phyloP scores from a whole-genome alignment of 1,139 yeast genomes.

The Kodamaea sp. region DNA sequence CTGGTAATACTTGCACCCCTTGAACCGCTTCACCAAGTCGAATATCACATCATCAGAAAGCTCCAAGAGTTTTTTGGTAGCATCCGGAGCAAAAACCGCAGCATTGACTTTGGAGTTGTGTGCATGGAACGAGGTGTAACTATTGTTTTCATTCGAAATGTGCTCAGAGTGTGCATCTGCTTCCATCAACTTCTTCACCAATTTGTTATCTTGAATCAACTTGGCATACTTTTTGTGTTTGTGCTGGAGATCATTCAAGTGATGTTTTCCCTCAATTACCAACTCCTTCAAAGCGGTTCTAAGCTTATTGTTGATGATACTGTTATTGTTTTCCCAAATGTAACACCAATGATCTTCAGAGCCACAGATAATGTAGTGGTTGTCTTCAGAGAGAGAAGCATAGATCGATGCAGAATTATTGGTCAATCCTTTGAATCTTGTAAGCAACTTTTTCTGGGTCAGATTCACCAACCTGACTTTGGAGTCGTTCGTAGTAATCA shows the following conservation, averaged over 20 bases:
- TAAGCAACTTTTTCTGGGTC: conserved; percentile 56
- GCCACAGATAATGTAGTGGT: conserved; percentile 52
- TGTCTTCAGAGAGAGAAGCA: conserved; percentile 65
- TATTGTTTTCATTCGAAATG: conserved; percentile 48
- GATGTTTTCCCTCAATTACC: conserved; percentile 37
- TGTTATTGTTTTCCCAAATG: conserved; percentile 60
- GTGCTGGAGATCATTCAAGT: conserved; percentile 30
- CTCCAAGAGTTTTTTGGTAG: conserved; percentile 63
- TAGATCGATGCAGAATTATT: conserved; percentile 71
- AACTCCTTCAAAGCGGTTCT: conserved; percentile 37
- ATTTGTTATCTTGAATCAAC: conserved; percentile 34
- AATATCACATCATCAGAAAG: conserved; percentile 78
- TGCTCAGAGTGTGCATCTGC: conserved; percentile 24
- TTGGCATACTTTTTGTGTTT: conserved; percentile 36
- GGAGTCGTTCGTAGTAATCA: conserved; percentile 81
- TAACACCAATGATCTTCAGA: conserved; percentile 74
- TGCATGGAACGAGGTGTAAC: conserved; percentile 74
- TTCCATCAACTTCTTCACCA: conserved; percentile 31
- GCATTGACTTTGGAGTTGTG: conserved; percentile 73
- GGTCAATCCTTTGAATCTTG: conserved; percentile 71
- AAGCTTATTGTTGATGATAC: conserved; percentile 41
- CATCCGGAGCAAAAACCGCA: conserved; percentile 79
- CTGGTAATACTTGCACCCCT: conserved; percentile 3
- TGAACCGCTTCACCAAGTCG: conserved; percentile 49
- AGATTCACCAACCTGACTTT: conserved; percentile 66